Evolutionary conservation across 2,329 filamentous ascomycete species (phyloP).

Genomic region (Calonectria crousiana): DNA sequence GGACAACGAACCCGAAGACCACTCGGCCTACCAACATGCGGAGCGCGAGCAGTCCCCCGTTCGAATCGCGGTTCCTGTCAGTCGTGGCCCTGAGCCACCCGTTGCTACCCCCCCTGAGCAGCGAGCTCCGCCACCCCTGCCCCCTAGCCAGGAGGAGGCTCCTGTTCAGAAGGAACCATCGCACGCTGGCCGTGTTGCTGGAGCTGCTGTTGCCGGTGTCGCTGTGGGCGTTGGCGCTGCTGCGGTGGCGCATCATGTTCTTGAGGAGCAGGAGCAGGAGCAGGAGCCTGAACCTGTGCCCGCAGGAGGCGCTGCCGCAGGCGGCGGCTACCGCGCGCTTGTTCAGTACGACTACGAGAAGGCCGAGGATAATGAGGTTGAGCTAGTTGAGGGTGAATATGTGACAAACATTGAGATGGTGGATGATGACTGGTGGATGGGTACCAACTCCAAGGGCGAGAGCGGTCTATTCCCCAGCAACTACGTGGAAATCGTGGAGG

Average conservation of each 20-base stretch:
- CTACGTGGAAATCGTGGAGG: conserved; percentile 89
- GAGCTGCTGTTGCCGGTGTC: conserved; percentile 62
- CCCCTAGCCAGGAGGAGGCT: conserved; percentile 72
- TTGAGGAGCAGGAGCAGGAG: conserved; percentile 49
- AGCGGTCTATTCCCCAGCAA: conserved; percentile 95
- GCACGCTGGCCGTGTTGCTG: conserved; percentile 70
- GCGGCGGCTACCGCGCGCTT: conserved; percentile 77
- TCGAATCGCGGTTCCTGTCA: conserved; percentile 87
- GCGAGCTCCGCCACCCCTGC: conserved; percentile 69
- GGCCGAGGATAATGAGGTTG: conserved; percentile 96
- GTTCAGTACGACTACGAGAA: conserved; percentile 97
- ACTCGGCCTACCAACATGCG: conserved; percentile 50
- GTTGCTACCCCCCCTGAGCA: conserved; percentile 64
- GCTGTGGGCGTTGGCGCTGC: conserved; percentile 40
- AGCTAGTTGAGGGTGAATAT: conserved; percentile 87
- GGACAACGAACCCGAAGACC: conserved; percentile 65
- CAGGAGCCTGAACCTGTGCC: conserved; percentile 40
- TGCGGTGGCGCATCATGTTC: conserved; percentile 33
- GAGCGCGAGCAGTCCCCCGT: conserved; percentile 79
- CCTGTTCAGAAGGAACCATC: conserved; percentile 73
- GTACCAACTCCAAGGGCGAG: conserved; percentile 86
- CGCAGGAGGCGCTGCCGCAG: conserved; percentile 31
- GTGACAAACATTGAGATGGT: conserved; percentile 97
- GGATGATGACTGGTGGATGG: conserved; percentile 99
- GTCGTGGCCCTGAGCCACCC: conserved; percentile 69